Evolutionary conservation across 1,139 yeast species (phyloP).

Genomic region (Lodderomyces oxycetoniae): DNA sequence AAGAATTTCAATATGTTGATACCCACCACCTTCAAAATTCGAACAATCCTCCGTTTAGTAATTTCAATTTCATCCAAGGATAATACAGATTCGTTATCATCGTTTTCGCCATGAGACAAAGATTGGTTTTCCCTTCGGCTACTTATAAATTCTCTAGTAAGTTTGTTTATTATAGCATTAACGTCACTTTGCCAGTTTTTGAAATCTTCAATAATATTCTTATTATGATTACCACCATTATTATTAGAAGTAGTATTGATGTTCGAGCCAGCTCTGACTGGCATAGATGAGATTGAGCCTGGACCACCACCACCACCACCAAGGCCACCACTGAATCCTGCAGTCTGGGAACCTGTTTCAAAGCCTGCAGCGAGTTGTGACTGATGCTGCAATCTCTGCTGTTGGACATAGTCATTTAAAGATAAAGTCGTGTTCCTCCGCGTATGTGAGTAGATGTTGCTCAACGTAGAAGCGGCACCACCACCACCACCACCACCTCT

Average conservation of each 20-base stretch:
- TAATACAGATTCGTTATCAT: conserved; percentile 11
- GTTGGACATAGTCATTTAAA: conserved; percentile 36
- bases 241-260: conserved; percentile 2
- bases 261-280: conserved; percentile 11
- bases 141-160: conserved; percentile 33
- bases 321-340: conserved; percentile 9
- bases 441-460: conserved; percentile 44
- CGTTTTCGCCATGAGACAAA: conserved; percentile 11
- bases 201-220: conserved; percentile 30
- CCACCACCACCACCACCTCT: conserved; percentile 8
- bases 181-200: conserved; percentile 45
- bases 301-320: too few species aligned
- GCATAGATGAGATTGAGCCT: conserved; percentile 26
- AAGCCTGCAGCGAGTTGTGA: conserved; percentile 10
- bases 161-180: conserved; percentile 35
- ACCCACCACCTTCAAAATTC: conserved; percentile 27
- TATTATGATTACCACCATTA: conserved; percentile 5
- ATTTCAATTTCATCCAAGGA: conserved; percentile 22
- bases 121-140: conserved; percentile 12
- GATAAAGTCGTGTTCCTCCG: conserved; percentile 38
- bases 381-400: conserved; percentile 26
- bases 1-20: conserved; percentile 24
- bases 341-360: conserved; percentile 12
- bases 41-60: conserved; percentile 22
- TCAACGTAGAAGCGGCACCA: conserved; percentile 18